Evolutionary conservation across 345 rosid genomes (phyloP).

Genomic region (Rhizophora apiculata): DNA sequence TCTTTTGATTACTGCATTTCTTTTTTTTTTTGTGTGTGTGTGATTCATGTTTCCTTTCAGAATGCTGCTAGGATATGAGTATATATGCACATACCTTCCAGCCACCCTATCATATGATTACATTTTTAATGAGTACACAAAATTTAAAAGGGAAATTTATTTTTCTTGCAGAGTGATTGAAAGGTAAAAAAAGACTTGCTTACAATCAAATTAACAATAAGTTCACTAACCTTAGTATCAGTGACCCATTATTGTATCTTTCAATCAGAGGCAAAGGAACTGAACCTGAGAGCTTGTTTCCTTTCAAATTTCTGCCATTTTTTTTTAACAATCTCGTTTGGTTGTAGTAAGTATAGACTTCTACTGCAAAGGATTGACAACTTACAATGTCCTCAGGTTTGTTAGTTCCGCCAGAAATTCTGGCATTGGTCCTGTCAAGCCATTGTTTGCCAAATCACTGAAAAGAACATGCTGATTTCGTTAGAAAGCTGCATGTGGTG

Average conservation of each 20-base stretch:
- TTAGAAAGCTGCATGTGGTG: too few relatives aligned
- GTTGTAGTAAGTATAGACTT: neutral
- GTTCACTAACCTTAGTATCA: too few relatives aligned
- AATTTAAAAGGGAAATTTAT: neutral
- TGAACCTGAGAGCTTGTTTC: slow-evolving; percentile 32
- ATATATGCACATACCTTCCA: slow-evolving; percentile 14
- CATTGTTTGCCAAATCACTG: slow-evolving; percentile 34
- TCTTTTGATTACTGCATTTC: too few relatives aligned
- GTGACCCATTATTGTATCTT: too few relatives aligned
- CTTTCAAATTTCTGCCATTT: slow-evolving; percentile 29
- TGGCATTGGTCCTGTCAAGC: slow-evolving; percentile 23
- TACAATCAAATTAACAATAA: too few relatives aligned
- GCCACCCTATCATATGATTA: slow-evolving; percentile 29
- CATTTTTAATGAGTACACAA: neutral
- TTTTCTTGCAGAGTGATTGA: neutral
- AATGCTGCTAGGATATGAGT: too few relatives aligned
- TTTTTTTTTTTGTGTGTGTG: too few relatives aligned
- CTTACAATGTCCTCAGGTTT: slow-evolving; percentile 42
- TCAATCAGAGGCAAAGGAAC: slow-evolving; percentile 32
- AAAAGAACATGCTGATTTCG: neutral
- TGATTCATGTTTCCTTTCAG: too few relatives aligned
- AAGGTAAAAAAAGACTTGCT: too few relatives aligned
- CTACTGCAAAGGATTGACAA: neutral
- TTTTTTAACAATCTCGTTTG: neutral
- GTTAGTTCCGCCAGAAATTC: slow-evolving; percentile 32